Evolutionary conservation across 305 asterid species (phyloP), one percentile per base, ranked within the genome.

Genomic region (Fraxinus ornus): DNA sequence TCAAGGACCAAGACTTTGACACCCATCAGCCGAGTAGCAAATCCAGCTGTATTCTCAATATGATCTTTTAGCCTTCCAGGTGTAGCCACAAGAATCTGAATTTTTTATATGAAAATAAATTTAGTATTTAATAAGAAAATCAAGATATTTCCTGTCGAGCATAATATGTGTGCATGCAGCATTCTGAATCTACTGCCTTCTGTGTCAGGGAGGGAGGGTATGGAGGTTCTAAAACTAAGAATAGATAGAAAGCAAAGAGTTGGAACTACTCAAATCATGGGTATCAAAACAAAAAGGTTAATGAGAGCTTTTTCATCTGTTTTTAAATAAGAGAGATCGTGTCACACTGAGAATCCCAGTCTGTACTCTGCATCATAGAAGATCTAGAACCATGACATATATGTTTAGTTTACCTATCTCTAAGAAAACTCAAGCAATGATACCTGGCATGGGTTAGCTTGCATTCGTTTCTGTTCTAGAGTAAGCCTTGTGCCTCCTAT

Each of bases 21-120:
- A 49, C 99, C 99, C 97, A 91, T 93, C 81, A 96, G 84, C 21
- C 97, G 94, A 17, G 97, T 93, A 24, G 97, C 97, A 87, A 96
- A 94, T 77, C 98, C 99, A 78, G 96, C 85, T 41, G 99, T 94
- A 85, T 96, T 96, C 91, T 94, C 97, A 36, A 91, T 84, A 83
- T 96, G 99, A 84, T 96, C 99, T 89, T 88, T 91, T 35, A 96
- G 97, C 91, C 98, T 92, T 85, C 98, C 99, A 79, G 98, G 99
- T 30, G 98, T 96, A 10, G 98, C 99, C 88, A 96, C 98, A 70
- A 94, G 98, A 85, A 96, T 94, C 98, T 96, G 93, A 80, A 36
- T 71, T 84, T 84, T 76, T 4, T 60, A 73, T 55, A 78, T 3
- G 37, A 68, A 68, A 68, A 24, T 28, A 68, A 3, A 68, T 68